Evolutionary conservation across 345 rosid genomes (phyloP), one percentile per base, ranked within the genome.

Genomic region (Populus tremula): DNA sequence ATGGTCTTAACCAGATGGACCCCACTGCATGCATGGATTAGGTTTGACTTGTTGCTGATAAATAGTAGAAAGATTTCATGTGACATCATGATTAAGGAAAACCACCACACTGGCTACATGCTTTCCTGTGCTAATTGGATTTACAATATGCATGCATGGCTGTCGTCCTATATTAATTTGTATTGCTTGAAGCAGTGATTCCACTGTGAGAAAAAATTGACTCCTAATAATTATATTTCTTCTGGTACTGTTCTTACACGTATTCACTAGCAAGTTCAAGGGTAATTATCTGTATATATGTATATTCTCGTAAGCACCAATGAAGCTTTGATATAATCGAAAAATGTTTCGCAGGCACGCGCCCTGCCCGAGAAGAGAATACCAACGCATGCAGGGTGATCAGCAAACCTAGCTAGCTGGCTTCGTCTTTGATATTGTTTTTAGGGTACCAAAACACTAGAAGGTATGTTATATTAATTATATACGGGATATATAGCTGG

Each of bases 11-110:
- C 50, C 41, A 72, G 45, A 65, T 71, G 85, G 85, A 65, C 75
- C 84, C 84, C 71, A 70, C 2, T 5, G 61, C 62, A 65, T 81
- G 88, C 84, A 83, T 83, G 85, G 85, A 84, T 81, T 80, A 79
- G 85, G 73, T 87, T 86, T 88, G 90, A 86, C 90, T 84, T 86
- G 54, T 16, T 43, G 75, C 72, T 79, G 72, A 78, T 79, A 49
- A 78, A 67, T 50, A 54, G 59, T 69, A 18, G 27, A 54, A 31
- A 17, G 25, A 20, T 20, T n/a, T 8, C 83, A 84, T 81, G 86
- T 87, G 82, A 87, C 80, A 82, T 80, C 78, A 81, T 87, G 64
- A 71, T 77, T 80, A 35, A 69, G 41, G 67, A 68, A 80, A 77
- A 67, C 66, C 72, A n/a, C 21, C 74, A 49, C 25, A 25, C 16